Percentiles rank a stretch among this genome's conserved stretches.
Evolutionary conservation across 2,329 filamentous ascomycete genomes (phyloP).

Genomic region (Pezizomycotina sp.): DNA sequence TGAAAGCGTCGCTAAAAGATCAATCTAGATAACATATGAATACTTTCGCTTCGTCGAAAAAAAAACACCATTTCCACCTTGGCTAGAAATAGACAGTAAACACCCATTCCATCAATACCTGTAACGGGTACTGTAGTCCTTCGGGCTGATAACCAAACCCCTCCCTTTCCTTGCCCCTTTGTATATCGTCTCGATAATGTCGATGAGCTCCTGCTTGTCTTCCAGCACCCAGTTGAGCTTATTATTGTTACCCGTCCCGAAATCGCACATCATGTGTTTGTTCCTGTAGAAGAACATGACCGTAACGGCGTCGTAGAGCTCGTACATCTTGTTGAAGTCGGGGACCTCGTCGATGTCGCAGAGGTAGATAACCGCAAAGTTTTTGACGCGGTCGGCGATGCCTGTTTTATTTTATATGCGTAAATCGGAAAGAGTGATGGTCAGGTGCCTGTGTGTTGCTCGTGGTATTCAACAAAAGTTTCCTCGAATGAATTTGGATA

Average conservation of each 20-base stretch:
- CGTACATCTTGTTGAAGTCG: conserved; percentile 82
- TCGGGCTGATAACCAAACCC: conserved; percentile 90
- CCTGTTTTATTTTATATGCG: conserved; percentile 23
- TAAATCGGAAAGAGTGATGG: neutral
- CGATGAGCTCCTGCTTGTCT: conserved; percentile 95
- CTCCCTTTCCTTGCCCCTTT: conserved; percentile 95
- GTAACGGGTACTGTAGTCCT: conserved; percentile 39
- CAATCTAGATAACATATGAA: no score
- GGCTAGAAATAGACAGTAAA: no score
- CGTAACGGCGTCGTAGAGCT: conserved; percentile 77
- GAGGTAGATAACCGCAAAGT: conserved; percentile 80
- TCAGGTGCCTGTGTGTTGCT: neutral
- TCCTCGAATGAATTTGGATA: no score
- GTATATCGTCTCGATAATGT: conserved; percentile 97
- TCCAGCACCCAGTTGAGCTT: conserved; percentile 93
- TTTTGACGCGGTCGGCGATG: conserved; percentile 85
- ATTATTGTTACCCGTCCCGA: conserved; percentile 97
- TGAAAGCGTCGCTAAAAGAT: no score
- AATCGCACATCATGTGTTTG: conserved; percentile 98
- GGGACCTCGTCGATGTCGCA: conserved; percentile 84
- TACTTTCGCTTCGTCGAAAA: no score
- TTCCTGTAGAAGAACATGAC: conserved; percentile 98
- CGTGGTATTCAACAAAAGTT: neutral
- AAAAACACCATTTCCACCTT: no score
- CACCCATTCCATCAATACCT: conserved; percentile 19